A percentile compares a stretch with the other conserved stretches of the same genome.
phyloP scores from a whole-genome alignment of 2,329 filamentous ascomycete genomes.

The Penicillium sp. region DNA sequence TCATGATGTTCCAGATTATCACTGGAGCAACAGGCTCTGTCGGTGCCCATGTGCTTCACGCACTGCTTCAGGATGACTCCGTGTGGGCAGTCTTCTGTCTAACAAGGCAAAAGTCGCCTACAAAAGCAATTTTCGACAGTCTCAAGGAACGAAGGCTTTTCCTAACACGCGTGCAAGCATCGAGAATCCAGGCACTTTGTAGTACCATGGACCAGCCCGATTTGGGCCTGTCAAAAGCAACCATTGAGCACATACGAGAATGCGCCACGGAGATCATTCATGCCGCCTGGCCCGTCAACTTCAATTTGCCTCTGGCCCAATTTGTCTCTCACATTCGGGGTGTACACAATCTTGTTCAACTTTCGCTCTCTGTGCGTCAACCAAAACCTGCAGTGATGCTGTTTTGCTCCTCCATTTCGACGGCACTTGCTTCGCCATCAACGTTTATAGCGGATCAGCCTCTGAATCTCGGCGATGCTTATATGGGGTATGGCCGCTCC shows the following conservation, averaged over 20 bases:
- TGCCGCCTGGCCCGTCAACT: constrained; percentile 53
- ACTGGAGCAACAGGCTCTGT: constrained; percentile 44
- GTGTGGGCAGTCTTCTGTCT: constrained; percentile 36
- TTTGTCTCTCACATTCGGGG: constrained; percentile 45
- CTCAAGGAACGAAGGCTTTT: constrained; percentile 17
- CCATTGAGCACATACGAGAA: constrained; percentile 35
- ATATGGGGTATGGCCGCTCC: constrained; percentile 31
- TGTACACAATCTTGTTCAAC: constrained; percentile 42
- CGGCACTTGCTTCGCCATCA: constrained; percentile 19
- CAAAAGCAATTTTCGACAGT: constrained; percentile 18
- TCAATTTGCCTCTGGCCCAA: constrained; percentile 45
- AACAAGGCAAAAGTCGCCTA: constrained; percentile 24
- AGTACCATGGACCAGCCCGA: constrained; percentile 35
- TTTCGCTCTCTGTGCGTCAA: constrained; percentile 38
- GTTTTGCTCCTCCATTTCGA: constrained; percentile 50
- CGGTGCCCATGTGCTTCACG: constrained; percentile 37
- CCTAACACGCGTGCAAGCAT: constrained; percentile 17
- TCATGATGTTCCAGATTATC: constrained; percentile 22
- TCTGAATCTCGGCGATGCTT: constrained; percentile 10
- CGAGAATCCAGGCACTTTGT: constrained; percentile 38
- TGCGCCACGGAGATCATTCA: constrained; percentile 46
- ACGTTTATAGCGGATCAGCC: constrained; percentile 16
- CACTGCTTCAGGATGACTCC: constrained; percentile 32
- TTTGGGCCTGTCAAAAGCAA: constrained; percentile 37
- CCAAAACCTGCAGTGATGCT: constrained; percentile 32